These are phyloP conservation scores for Mortierella sp. DNA, from an alignment of 371 early-diverging fungal species.

Conservation along the genomic window DNA sequence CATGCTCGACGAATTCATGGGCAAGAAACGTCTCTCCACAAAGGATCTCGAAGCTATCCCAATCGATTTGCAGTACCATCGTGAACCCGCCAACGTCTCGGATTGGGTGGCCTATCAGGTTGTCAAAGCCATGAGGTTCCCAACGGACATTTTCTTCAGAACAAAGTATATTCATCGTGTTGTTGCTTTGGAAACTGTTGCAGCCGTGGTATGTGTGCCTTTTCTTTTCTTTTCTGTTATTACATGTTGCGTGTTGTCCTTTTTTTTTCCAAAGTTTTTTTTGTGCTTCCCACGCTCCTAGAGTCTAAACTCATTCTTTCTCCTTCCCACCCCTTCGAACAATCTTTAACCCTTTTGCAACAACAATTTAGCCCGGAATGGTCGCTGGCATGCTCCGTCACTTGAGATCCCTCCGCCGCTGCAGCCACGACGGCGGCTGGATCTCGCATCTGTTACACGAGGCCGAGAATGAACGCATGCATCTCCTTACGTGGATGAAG, in stretches of 20 bases:
- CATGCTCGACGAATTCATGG: slow-evolving; percentile 79
- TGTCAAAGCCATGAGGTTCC: slow-evolving; percentile 79
- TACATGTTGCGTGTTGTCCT: background rate
- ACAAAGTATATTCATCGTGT: slow-evolving; percentile 87
- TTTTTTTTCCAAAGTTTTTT: background rate
- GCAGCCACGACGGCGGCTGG: slow-evolving; percentile 92
- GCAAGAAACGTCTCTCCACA: slow-evolving; percentile 64
- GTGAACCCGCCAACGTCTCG: slow-evolving; percentile 67
- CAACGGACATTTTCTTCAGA: slow-evolving; percentile 86
- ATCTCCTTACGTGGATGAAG: slow-evolving; percentile 92
- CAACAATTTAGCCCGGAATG: slow-evolving; percentile 85
- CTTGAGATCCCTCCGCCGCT: slow-evolving; percentile 84
- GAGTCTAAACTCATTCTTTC: background rate
- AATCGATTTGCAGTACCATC: slow-evolving; percentile 73
- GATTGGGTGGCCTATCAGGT: slow-evolving; percentile 79
- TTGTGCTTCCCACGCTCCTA: background rate
- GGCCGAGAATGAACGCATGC: slow-evolving; percentile 93
- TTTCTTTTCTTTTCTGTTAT: slow-evolving; percentile 24
- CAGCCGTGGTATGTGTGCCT: slow-evolving; percentile 65
- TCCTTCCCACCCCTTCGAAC: background rate
- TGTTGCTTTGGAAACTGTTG: slow-evolving; percentile 90
- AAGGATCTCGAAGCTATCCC: slow-evolving; percentile 76
- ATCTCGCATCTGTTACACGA: slow-evolving; percentile 90
- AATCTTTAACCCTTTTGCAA: background rate
- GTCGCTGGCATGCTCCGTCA: slow-evolving; percentile 93